phyloP scores from a whole-genome alignment of 2,329 filamentous ascomycete genomes.

The Uncinocarpus reesii region DNA sequence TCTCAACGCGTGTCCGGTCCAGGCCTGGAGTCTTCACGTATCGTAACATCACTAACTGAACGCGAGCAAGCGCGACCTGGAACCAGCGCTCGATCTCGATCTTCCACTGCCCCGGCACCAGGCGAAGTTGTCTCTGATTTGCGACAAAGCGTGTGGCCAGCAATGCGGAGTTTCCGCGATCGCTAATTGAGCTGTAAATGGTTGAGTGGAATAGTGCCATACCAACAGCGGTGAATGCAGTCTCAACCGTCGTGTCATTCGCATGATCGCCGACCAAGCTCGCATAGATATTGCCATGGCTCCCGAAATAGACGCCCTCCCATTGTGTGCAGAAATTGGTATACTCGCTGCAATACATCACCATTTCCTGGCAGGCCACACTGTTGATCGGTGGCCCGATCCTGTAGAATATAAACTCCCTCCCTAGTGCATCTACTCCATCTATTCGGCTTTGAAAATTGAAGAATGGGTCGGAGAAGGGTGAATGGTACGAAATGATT shows the following conservation, averaged over 20 bases:
- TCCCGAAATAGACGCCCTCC: constrained; percentile 1
- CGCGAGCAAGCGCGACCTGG: not conserved
- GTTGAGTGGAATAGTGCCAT: not conserved
- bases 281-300: not conserved
- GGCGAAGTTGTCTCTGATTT: constrained; percentile 2
- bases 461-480: constrained; percentile 4
- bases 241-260: not conserved
- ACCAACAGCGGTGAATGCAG: not conserved
- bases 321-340: constrained; percentile 3
- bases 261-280: not conserved
- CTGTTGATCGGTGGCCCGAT: constrained; percentile 3
- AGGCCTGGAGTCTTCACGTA: constrained; percentile 6
- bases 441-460: constrained; percentile 2
- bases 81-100: constrained; percentile 6
- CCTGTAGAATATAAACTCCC: constrained; percentile 1
- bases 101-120: constrained; percentile 8
- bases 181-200: constrained; percentile 1
- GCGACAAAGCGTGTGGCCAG: constrained; percentile 2
- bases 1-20: constrained; percentile 4
- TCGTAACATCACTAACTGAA: constrained; percentile 1
- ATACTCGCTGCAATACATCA: constrained; percentile 8
- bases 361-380: constrained; percentile 10
- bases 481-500: not conserved
- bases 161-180: not conserved
- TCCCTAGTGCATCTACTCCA: not conserved